Base-by-base conservation (phyloP, 2,329 filamentous ascomycete species). In the Cladobotryum mycophilum region DNA sequence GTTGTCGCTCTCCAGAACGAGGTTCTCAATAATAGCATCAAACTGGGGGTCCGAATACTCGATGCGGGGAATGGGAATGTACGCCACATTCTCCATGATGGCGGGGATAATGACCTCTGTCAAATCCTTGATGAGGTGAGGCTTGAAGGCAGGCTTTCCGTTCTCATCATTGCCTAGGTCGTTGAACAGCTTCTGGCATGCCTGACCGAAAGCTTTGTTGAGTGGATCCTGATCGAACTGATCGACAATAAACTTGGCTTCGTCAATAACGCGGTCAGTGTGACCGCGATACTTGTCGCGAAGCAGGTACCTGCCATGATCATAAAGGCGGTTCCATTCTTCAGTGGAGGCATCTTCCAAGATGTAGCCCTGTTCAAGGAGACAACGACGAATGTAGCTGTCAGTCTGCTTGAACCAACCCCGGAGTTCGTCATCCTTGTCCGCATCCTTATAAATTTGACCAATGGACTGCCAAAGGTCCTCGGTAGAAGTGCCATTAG, bases 1-100 rank as follows among this genome's bases (percentile, higher is more conserved):
- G 72, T 99, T 99, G 75, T 97, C 91, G 58, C 89, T 91, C 73
- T 99, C 93, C 47, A 99, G 80, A 42, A 96, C 86, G 11, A 99
- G 75, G 68, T 99, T 99, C 75, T 99, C 93, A 41, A 99, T 81
- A 45, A 97, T 81, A 45, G 86, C 86, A 68, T 99, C 93, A 47
- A 95, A 76, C 76, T 85, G 82, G 2, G 80, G 78, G 60, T 97
- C 93, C 1, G 83, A 86, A 64, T 90, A 93, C 73, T 99, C 93
- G 54, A 99, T 96, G 50, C 93, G 87, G 18, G 93, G 93, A 45
- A 99, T 82, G 4, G 93, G 90, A 13, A 99, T 80, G 68, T 99
- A 99, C 54, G 89, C 85, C 51, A 93, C 76, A 58, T 85, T 88
- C 74, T 95, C 88, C 58, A 99, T 86, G 48, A 89, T 72, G 11